These are phyloP conservation scores for Peronosclerospora sorghi DNA, from an alignment of 352 stramenopile species.

Conservation along the genomic window DNA sequence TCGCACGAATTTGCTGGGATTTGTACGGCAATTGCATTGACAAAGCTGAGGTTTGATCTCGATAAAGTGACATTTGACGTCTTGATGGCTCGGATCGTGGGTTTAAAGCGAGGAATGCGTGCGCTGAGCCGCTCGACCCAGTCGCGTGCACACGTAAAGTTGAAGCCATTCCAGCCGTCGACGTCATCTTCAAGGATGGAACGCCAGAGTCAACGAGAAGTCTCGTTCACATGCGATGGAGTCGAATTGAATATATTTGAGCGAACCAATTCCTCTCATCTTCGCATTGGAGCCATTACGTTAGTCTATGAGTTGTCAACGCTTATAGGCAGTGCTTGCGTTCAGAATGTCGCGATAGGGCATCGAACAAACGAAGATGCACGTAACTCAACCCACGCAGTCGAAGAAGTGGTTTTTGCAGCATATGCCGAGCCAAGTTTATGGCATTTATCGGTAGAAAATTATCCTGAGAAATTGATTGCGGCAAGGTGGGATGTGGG, in stretches of 20 bases:
- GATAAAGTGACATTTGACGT: conserved; percentile 18
- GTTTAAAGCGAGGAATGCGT: conserved; percentile 6
- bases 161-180: conserved; percentile 3
- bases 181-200: neutral
- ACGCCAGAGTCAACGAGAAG: conserved; percentile 11
- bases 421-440: conserved; percentile 47
- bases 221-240: conserved; percentile 35
- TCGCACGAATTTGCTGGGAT: conserved; percentile 1
- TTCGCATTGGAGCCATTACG: conserved; percentile 39
- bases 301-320: conserved; percentile 18
- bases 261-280: conserved; percentile 29
- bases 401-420: conserved; percentile 62
- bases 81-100: conserved; percentile 6
- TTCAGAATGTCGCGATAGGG: conserved; percentile 58
- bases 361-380: conserved; percentile 11
- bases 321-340: conserved; percentile 24
- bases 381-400: conserved; percentile 1
- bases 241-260: conserved; percentile 35
- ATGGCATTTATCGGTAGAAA: conserved; percentile 64
- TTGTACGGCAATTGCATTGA: conserved; percentile 12
- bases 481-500: conserved; percentile 41
- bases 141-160: neutral
- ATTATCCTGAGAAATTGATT: conserved; percentile 59
- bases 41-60: conserved; percentile 24
- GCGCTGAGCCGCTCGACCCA: conserved; percentile 7